Evolutionary conservation across 352 stramenopile species (phyloP).

Genomic region (Salisapilia sapeloensis): DNA sequence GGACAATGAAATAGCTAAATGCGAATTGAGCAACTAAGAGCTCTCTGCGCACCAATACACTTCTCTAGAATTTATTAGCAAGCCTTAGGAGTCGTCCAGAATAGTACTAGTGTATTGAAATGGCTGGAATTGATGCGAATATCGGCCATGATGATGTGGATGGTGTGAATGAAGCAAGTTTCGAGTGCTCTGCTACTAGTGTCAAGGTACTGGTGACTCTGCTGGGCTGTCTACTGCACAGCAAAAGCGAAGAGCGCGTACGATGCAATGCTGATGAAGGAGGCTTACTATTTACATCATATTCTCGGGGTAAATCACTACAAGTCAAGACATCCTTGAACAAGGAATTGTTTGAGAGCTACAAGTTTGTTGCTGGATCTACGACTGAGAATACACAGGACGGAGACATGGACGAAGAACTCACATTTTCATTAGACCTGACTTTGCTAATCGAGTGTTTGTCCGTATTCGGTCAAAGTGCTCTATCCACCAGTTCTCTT

Average conservation of each 20-base stretch:
- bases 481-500: slow-evolving; percentile 54
- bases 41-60: too few relatives aligned
- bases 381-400: slow-evolving; percentile 5
- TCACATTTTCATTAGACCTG: slow-evolving; percentile 63
- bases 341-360: slow-evolving; percentile 61
- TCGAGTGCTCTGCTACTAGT: too few relatives aligned
- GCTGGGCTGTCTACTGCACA: slow-evolving; percentile 30
- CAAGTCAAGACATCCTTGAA: slow-evolving; percentile 75
- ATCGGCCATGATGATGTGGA: too few relatives aligned
- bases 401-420: slow-evolving; percentile 14
- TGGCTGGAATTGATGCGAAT: too few relatives aligned
- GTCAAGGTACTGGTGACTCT: slow-evolving; percentile 64
- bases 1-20: too few relatives aligned
- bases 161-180: too few relatives aligned
- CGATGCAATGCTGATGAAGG: slow-evolving; percentile 49
- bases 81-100: too few relatives aligned
- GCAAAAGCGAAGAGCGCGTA: slow-evolving; percentile 65
- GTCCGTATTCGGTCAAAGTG: slow-evolving; percentile 53
- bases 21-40: too few relatives aligned
- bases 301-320: slow-evolving; percentile 75
- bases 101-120: too few relatives aligned
- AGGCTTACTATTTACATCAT: slow-evolving; percentile 53
- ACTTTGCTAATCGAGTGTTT: slow-evolving; percentile 61
- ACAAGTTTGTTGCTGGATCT: slow-evolving; percentile 11
- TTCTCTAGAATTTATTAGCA: too few relatives aligned